Base-by-base conservation (phyloP, 2,329 filamentous ascomycete genomes). In the Leptographium lundbergii region DNA sequence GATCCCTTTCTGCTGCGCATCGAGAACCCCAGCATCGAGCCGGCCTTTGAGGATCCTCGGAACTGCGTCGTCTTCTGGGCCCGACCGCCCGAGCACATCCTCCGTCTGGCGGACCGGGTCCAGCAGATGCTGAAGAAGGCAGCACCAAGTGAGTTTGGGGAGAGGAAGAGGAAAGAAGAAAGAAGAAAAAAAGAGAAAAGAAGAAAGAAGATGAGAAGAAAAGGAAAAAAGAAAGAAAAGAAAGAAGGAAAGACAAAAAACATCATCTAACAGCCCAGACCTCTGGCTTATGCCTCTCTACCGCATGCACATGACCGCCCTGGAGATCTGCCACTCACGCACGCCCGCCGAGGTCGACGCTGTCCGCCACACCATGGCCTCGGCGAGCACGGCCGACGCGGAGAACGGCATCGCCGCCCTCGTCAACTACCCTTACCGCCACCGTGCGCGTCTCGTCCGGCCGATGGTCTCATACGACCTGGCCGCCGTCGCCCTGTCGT, bases 51-150 rank as follows among this genome's bases (percentile, higher is more conserved):
- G 57, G 92, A 97, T 69, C 81, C 82, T 50, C 78, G 92, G 48
- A 80, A 96, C 67, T 95, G 91, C 68, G 77, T 96, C 13, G 88
- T 91, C 0, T 85, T 96, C 68, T 96, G 91, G 90, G 89, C 88
- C 4, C 79, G 91, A 7, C 92, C 92, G 19, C 88, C 91, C 0
- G 73, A 81, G 53, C 82, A 86, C 64, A 77, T 96, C 22, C 77
- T 86, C 53, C 73, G 79, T 24, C 73, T 97, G 60, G 82, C 92
- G 3, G 72, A 74, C 2, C 78, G 80, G 59, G 73, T 96, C 34
- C 92, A 96, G 71, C 70, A 77, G 56, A 78, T 82, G 66, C 74
- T 95, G 54, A 75, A 77, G 59, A 72, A 77, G 24, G 78, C 82
- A 24, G 85, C 86, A 17, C 88, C 89, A 42, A 81, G 90, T 94